phyloP scores from a whole-genome alignment of 2,329 filamentous ascomycete genomes.

The Stromatinia cepivora region DNA sequence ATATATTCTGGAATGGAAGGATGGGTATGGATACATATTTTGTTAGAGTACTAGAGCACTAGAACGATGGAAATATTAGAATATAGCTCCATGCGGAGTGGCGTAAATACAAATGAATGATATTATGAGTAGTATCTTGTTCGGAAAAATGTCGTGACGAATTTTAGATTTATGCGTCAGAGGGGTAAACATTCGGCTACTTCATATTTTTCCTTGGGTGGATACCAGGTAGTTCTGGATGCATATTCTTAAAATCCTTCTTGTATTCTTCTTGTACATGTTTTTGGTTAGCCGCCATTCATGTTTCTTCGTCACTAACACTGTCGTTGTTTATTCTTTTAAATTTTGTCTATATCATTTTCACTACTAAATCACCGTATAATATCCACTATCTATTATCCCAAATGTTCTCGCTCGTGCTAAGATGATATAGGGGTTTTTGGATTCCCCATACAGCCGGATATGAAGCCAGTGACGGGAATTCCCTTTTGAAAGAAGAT shows the following conservation, averaged over 20 bases:
- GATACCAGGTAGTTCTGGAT: too few species aligned
- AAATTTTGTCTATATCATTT: background rate
- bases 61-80: background rate
- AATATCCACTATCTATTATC: background rate
- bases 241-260: background rate
- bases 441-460: too few species aligned
- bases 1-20: background rate
- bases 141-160: background rate
- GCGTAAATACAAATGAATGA: background rate
- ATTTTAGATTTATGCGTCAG: fast-evolving
- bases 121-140: background rate
- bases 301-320: background rate
- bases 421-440: too few species aligned
- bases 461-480: too few species aligned
- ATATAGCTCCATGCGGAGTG: background rate
- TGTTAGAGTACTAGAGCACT: background rate
- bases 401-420: too few species aligned
- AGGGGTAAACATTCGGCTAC: background rate
- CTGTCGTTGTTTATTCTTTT: background rate
- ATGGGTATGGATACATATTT: background rate
- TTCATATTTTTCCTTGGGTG: fast-evolving
- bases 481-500: background rate
- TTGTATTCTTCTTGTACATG: too few species aligned
- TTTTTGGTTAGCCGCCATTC: background rate
- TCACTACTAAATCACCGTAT: background rate